Base-by-base conservation (phyloP, 2,329 filamentous ascomycete genomes). In the Huntiella moniliformis region DNA sequence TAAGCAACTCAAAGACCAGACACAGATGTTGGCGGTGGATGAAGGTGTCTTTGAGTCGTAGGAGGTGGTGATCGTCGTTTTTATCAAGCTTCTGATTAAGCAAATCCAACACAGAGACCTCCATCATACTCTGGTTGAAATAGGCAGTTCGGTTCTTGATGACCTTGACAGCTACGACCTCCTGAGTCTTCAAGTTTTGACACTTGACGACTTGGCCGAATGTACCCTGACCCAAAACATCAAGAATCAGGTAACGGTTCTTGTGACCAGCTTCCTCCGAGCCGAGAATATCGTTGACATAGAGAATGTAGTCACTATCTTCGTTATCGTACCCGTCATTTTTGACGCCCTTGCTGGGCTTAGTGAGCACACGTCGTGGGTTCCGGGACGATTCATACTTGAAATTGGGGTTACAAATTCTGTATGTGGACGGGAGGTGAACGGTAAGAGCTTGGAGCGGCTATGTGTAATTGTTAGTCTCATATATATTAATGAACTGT, bases 51-150 rank as follows among this genome's bases (percentile, higher is more conserved):
- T 95, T 95, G 38, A 98, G 69, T 50, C 91, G 79, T 47, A 98
- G 68, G 18, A 98, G 72, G 61, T 98, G 91, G 56, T 98, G 91
- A 56, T 98, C 91, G 57, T 98, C 91, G 56, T 96, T 96, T 66
- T 96, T 98, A 67, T 98, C 91, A 57, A 96, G 86, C 60, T 95
- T 93, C 53, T 86, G 94, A 61, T 98, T 98, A 57, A 98, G 74
- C 70, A 98, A 60, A 62, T 98, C 91, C 48, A 98, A 70, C 17
- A 98, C 91, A 1, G 91, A 98, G 31, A 98, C 91, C 60, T 98
- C 91, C 91, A 98, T 98, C 91, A 98, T 98, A 62, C 91, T 96
- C 63, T 98, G 91, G 59, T 98, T 98, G 67, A 98, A 98, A 62
- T 98, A 98, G 34, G 91, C 91, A 1, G 91, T 98, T 56, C 88